phyloP scores from a whole-genome alignment of 1,139 yeast species.

The Pichia sorboxylosa region DNA sequence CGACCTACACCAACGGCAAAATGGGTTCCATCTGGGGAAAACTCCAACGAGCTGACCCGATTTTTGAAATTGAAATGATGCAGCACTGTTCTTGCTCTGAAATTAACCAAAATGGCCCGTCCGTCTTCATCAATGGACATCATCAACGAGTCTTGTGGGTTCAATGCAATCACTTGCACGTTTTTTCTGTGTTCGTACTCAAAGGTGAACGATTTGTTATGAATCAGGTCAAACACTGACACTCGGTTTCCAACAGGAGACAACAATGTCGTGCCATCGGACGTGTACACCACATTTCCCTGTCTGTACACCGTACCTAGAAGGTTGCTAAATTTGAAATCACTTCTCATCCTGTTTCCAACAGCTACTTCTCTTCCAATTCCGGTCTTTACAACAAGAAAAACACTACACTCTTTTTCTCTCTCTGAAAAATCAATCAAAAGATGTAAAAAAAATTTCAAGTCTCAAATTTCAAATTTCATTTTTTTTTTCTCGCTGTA shows the following conservation, averaged over 20 bases:
- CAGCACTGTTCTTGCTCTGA: slow-evolving; percentile 71
- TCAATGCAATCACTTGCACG: slow-evolving; percentile 67
- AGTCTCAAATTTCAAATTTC: not conserved
- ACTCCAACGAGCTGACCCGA: slow-evolving; percentile 57
- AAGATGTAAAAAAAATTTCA: slow-evolving; percentile 1
- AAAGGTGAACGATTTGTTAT: slow-evolving; percentile 80
- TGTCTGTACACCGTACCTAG: slow-evolving; percentile 90
- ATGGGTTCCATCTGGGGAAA: slow-evolving; percentile 79
- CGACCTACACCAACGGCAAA: slow-evolving; percentile 82
- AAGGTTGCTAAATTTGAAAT: slow-evolving; percentile 65
- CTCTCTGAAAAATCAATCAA: not conserved
- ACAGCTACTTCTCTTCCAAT: not conserved
- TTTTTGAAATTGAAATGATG: slow-evolving; percentile 93
- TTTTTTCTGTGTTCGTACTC: slow-evolving; percentile 88
- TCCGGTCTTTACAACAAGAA: not conserved
- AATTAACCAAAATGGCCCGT: slow-evolving; percentile 82
- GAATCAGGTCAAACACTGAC: slow-evolving; percentile 73
- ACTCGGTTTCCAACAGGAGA: slow-evolving; percentile 96
- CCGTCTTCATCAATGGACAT: slow-evolving; percentile 90
- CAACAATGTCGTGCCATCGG: slow-evolving; percentile 72
- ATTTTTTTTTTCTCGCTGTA: not conserved
- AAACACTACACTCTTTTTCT: not conserved
- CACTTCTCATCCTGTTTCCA: slow-evolving; percentile 38
- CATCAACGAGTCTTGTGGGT: slow-evolving; percentile 68
- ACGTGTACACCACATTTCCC: slow-evolving; percentile 79